phyloP scores from a whole-genome alignment of 257 asterid genomes.

The Rehmannia glutinosa region DNA sequence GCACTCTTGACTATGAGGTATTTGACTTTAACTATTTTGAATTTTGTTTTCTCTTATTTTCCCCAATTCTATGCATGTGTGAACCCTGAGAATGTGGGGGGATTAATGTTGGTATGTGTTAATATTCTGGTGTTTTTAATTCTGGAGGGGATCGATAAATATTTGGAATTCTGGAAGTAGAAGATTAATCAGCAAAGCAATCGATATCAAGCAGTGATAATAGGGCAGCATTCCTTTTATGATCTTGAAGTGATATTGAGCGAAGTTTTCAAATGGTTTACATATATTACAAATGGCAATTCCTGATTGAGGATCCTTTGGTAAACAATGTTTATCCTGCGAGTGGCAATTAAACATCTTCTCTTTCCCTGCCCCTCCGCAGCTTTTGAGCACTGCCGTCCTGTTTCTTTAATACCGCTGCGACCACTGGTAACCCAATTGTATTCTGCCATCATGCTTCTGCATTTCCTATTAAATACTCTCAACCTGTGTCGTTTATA shows the following conservation, averaged over 20 bases:
- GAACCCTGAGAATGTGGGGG: not conserved
- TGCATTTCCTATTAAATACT: no score
- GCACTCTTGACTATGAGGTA: conserved; percentile 88
- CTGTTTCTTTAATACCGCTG: no score
- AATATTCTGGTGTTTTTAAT: not conserved
- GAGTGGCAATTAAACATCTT: not conserved
- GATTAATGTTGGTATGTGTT: not conserved
- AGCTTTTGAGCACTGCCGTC: not conserved
- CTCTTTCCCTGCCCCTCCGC: not conserved
- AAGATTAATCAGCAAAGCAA: not conserved
- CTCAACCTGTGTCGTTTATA: no score
- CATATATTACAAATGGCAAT: not conserved
- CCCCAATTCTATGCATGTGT: not conserved
- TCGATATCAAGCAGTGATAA: not conserved
- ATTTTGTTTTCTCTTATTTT: not conserved
- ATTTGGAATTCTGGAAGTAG: no score
- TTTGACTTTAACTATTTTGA: not conserved
- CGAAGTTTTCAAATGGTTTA: not conserved
- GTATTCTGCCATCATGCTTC: no score
- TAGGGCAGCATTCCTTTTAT: not conserved
- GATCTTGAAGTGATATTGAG: not conserved
- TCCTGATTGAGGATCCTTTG: not conserved
- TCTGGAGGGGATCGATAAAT: not conserved
- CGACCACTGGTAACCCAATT: no score
- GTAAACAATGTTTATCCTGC: not conserved